Percentiles rank a stretch among this genome's conserved stretches.
Conservation (phyloP, 345 rosid genomes). For the Geranium brycei region DNA sequence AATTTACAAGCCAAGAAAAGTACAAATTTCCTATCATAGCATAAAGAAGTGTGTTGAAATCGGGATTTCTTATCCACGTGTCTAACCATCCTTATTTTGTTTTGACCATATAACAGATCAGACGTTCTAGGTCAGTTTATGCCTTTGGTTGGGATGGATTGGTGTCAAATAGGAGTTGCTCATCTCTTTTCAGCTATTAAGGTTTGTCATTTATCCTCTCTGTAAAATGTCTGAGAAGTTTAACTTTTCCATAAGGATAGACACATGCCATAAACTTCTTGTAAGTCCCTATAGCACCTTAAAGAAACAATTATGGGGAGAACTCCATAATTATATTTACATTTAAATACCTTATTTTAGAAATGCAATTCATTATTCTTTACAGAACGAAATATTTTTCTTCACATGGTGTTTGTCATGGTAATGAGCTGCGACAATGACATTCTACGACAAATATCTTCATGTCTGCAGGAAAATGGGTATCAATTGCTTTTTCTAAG, state of each 20-base stretch:
- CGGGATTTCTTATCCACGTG: slow-evolving; percentile 5
- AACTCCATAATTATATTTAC: neutral
- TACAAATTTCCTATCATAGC: no score
- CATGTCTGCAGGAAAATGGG: slow-evolving; percentile 69
- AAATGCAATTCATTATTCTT: neutral
- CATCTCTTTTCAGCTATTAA: slow-evolving; percentile 82
- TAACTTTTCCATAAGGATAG: neutral
- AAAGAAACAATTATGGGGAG: neutral
- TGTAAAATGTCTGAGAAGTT: slow-evolving; percentile 1
- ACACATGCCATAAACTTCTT: neutral
- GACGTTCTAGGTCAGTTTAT: slow-evolving; percentile 97
- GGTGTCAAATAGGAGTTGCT: slow-evolving; percentile 93
- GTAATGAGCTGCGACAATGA: neutral
- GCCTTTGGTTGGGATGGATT: slow-evolving; percentile 92
- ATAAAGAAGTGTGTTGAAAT: no score
- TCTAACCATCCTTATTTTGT: slow-evolving; percentile 3
- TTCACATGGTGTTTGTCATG: neutral
- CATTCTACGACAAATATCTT: neutral
- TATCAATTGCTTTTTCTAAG: slow-evolving; percentile 87
- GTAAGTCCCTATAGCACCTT: neutral
- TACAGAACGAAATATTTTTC: neutral
- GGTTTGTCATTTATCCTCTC: slow-evolving; percentile 32
- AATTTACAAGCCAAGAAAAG: no score
- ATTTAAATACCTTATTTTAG: neutral
- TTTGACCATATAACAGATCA: slow-evolving; percentile 42